A percentile compares a stretch with the other conserved stretches of the same genome.
Evolutionary conservation across 768 basidiomycete species (phyloP).

Genomic region (Xanthoconium stramineum): DNA sequence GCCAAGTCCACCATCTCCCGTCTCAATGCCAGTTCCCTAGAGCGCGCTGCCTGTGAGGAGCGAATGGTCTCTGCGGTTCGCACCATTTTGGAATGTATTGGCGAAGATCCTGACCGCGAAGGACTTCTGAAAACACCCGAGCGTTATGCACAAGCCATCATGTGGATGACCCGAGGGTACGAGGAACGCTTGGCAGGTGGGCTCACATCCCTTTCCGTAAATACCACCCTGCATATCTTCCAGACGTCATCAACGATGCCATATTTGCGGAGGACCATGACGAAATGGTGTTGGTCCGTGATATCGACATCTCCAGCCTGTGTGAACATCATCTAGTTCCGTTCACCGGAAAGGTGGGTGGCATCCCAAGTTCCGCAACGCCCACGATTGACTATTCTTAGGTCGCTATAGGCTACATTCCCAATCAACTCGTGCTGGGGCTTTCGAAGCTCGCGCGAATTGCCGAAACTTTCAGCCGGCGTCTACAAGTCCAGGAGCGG

Average conservation of each 20-base stretch:
- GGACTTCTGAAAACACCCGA: slow-evolving; percentile 91
- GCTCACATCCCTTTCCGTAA: slow-evolving; percentile 17
- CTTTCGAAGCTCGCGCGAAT: slow-evolving; percentile 96
- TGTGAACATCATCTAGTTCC: slow-evolving; percentile 99
- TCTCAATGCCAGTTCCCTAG: slow-evolving; percentile 73
- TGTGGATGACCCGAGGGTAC: slow-evolving; percentile 99
- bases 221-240: slow-evolving; percentile 11
- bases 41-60: slow-evolving; percentile 68
- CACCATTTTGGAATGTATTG: slow-evolving; percentile 93
- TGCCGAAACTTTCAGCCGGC: slow-evolving; percentile 93
- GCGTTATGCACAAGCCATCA: slow-evolving; percentile 91
- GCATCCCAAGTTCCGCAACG: slow-evolving; percentile 13
- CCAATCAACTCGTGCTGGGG: slow-evolving; percentile 90
- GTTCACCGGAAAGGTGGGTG: slow-evolving; percentile 89
- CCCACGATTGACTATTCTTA: slow-evolving; percentile 34
- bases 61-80: slow-evolving; percentile 83
- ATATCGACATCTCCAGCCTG: slow-evolving; percentile 94
- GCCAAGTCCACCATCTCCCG: slow-evolving; percentile 89
- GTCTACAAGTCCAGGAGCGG: slow-evolving; percentile 96
- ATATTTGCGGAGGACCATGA: slow-evolving; percentile 99
- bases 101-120: slow-evolving; percentile 96
- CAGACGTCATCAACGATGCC: slow-evolving; percentile 98
- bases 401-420: slow-evolving; percentile 98
- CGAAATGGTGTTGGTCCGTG: slow-evolving; percentile 97
- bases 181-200: slow-evolving; percentile 89